Base-by-base conservation (phyloP, 1,284 basidiomycete species). In the Marasmius tenuissimus region DNA sequence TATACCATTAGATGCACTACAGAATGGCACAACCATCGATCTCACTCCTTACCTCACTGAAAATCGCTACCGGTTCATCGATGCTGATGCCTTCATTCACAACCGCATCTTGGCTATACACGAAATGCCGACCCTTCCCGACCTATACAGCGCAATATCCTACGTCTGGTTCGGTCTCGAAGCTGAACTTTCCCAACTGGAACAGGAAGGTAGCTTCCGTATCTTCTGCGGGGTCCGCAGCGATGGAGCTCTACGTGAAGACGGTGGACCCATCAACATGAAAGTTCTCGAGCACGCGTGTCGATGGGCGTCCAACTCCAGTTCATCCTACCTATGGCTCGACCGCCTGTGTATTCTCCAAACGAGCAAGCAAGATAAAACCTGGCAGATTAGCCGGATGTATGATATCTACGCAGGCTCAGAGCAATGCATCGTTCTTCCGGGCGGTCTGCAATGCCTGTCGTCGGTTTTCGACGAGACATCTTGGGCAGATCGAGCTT, bases 311-410 rank as follows among this genome's bases (percentile, higher is more conserved):
- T 27, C 5, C 14, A n/a, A 27, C 2, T 16, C 35, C 7, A 11
- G 14, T n/a, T 10, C n/a, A 18, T 22, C 5, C 16, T 63, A 60
- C 42, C 39, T 64, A 6, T 64, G 62, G 62, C 60, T 63, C 34
- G 62, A 64, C 34, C 42, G 39, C 27, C 22, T 60, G 34, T 60
- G 63, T 22, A 60, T 65, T 18, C 2, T 65, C 37, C 63, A 63
- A 40, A 57, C 47, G 7, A 18, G 48, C 40, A 39, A 45, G 20
- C 18, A 47, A 35, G 62, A 60, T 52, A 65, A 65, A 40, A 22
- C 40, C 11, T 63, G 53, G 63, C 58, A 64, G 52, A 64, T 64
- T 37, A 12, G 38, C 14, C 49, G 45, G 33, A 63, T 64, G 58
- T 59, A 59, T 42, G 22, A 42, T 14, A 58, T 64, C 45, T 64